Evolutionary conservation across 2,329 filamentous ascomycete species (phyloP).

Genomic region (Cordyceps cicadae): DNA sequence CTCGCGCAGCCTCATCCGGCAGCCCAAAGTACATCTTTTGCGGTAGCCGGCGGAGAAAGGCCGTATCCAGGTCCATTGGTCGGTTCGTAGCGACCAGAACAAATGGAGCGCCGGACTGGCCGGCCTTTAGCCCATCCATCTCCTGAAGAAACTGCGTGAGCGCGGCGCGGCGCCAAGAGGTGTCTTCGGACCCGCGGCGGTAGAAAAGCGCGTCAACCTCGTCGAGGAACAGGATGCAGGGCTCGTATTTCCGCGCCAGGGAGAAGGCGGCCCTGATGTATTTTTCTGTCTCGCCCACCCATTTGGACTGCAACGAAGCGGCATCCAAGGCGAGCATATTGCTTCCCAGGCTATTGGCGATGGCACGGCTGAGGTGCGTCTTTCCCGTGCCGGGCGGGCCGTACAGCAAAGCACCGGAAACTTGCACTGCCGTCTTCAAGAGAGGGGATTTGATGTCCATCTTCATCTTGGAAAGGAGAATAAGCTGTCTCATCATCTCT

Average conservation of each 20-base stretch:
- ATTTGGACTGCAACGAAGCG: conserved; percentile 13
- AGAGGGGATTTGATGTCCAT: not conserved
- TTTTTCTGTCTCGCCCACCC: conserved; percentile 21
- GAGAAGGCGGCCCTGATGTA: conserved; percentile 20
- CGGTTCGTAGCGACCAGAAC: conserved; percentile 23
- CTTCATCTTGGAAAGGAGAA: not conserved
- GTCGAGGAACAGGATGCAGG: conserved; percentile 20
- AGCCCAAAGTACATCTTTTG: conserved; percentile 40
- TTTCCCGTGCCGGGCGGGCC: conserved; percentile 25
- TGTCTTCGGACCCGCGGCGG: conserved; percentile 10
- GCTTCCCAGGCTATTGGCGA: conserved; percentile 16
- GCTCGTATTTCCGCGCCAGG: conserved; percentile 18
- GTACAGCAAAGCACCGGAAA: conserved; percentile 20
- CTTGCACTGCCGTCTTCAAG: not conserved
- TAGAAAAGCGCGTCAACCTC: conserved; percentile 13
- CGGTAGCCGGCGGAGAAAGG: conserved; percentile 41
- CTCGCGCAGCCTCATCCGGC: conserved; percentile 35
- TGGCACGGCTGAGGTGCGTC: conserved; percentile 17
- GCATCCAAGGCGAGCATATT: conserved; percentile 19
- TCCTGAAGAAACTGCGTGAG: conserved; percentile 22
- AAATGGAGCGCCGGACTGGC: conserved; percentile 14
- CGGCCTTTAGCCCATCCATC: conserved; percentile 19
- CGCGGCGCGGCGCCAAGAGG: not conserved
- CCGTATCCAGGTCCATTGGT: conserved; percentile 29
- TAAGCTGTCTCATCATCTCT: not conserved